phyloP scores from a whole-genome alignment of 805 yeast genomes.

The Brettanomyces anomalus region DNA sequence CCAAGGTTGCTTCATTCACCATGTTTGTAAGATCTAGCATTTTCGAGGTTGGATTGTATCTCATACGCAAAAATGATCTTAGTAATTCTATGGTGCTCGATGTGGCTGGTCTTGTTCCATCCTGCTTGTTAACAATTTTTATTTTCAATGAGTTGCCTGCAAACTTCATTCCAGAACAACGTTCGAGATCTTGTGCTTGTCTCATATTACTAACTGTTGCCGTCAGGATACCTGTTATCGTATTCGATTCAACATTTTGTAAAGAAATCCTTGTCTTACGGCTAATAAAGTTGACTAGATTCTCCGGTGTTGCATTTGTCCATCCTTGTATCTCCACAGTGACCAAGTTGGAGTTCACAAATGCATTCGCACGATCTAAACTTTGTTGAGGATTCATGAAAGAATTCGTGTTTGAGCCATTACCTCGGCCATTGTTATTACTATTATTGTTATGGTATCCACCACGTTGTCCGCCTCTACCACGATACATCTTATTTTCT shows the following conservation, averaged over 20 bases:
- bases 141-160: conserved; percentile 65
- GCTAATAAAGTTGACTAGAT: conserved; percentile 58
- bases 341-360: conserved; percentile 24
- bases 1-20: conserved; percentile 51
- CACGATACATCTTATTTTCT: conserved; percentile 23
- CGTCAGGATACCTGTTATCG: conserved; percentile 38
- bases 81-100: conserved; percentile 52
- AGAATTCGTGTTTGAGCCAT: conserved; percentile 13
- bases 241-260: conserved; percentile 31
- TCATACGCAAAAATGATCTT: conserved; percentile 46
- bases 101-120: conserved; percentile 9
- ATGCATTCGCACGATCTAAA: conserved; percentile 15
- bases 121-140: conserved; percentile 22
- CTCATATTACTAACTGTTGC: conserved; percentile 46
- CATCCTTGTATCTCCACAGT: conserved; percentile 66
- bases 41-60: conserved; percentile 58
- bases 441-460: conserved; percentile 11
- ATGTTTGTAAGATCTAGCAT: conserved; percentile 64
- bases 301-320: conserved; percentile 70
- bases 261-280: conserved; percentile 56
- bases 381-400: conserved; percentile 10
- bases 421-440: conserved; percentile 8
- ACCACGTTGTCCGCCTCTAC: conserved; percentile 20
- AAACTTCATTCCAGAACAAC: conserved; percentile 70
- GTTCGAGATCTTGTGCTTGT: conserved; percentile 51